phyloP scores from a whole-genome alignment of 495 filamentous ascomycete genomes.

The Penicillium turbatum region DNA sequence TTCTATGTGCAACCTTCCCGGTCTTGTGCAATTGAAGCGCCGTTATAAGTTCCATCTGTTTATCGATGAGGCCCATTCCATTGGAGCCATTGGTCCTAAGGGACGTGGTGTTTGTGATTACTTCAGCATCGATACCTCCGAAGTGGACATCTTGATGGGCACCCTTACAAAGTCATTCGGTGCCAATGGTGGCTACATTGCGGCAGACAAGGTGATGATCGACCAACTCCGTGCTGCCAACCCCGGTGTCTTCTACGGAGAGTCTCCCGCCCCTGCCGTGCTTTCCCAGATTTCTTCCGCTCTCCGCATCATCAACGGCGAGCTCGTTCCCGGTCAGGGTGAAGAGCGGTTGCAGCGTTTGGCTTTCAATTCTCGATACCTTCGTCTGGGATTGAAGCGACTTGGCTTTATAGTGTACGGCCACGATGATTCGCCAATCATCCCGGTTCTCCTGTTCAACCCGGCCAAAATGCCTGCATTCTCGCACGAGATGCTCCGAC shows the following conservation, averaged over 20 bases:
- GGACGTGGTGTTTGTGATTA: constrained; percentile 97
- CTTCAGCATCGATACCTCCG: constrained; percentile 79
- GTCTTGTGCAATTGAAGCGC: constrained; percentile 76
- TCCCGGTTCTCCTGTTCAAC: constrained; percentile 89
- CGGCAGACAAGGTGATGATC: constrained; percentile 85
- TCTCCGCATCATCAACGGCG: constrained; percentile 82
- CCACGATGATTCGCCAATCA: constrained; percentile 96
- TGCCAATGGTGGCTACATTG: constrained; percentile 95
- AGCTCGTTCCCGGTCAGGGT: constrained; percentile 82
- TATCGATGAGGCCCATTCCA: constrained; percentile 93
- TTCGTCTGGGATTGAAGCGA: constrained; percentile 92
- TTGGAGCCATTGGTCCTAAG: constrained; percentile 83
- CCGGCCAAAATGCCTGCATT: constrained; percentile 97
- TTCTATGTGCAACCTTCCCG: constrained; percentile 94
- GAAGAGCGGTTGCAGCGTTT: constrained; percentile 94
- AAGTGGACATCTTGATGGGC: constrained; percentile 96
- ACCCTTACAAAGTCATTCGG: constrained; percentile 98
- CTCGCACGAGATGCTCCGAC: constrained; percentile 94
- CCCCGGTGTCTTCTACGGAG: constrained; percentile 80
- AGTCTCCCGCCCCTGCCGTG: constrained; percentile 81
- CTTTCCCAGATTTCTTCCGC: constrained; percentile 83
- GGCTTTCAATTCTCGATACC: constrained; percentile 97
- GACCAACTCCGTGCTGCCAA: constrained; percentile 84
- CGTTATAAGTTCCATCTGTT: constrained; percentile 97
- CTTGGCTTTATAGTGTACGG: constrained; percentile 96